phyloP scores from a whole-genome alignment of 1,284 basidiomycete genomes.

The Wolfiporia cocos region DNA sequence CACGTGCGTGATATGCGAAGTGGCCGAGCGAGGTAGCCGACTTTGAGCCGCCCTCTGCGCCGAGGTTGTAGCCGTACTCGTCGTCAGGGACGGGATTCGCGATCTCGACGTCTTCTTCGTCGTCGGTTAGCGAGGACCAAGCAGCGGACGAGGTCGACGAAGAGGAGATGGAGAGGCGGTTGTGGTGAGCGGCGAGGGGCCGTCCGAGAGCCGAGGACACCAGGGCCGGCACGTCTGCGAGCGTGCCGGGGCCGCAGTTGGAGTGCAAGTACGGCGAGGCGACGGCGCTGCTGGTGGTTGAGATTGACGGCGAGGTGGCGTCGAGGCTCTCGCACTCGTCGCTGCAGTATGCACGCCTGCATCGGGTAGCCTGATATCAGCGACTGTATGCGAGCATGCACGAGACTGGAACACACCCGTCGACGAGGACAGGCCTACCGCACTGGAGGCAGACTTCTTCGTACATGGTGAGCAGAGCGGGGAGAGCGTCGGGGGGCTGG shows the following conservation, averaged over 20 bases:
- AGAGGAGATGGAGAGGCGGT: conserved; percentile 45
- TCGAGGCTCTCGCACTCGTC: conserved; percentile 63
- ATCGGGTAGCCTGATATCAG: conserved; percentile 17
- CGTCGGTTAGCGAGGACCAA: conserved; percentile 53
- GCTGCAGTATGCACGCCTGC: conserved; percentile 68
- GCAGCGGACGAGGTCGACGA: conserved; percentile 55
- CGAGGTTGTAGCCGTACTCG: conserved; percentile 23
- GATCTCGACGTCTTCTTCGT: conserved; percentile 48
- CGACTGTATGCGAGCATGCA: conserved; percentile 16
- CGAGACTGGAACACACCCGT: conserved; percentile 42
- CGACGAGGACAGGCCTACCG: conserved; percentile 51
- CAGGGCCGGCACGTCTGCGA: conserved; percentile 48
- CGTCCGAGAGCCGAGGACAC: conserved; percentile 52
- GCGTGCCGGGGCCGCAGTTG: conserved; percentile 27
- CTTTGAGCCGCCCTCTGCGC: conserved; percentile 31
- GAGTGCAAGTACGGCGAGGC: conserved; percentile 59
- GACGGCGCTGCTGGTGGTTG: conserved; percentile 60
- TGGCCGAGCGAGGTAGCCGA: conserved; percentile 31
- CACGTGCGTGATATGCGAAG: conserved; percentile 7
- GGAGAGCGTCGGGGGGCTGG: background rate
- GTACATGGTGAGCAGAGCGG: conserved; percentile 46
- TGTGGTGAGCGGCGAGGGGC: conserved; percentile 19
- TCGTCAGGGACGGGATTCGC: conserved; percentile 26
- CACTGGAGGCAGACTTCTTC: conserved; percentile 71
- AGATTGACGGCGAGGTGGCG: conserved; percentile 58